Base-by-base conservation (phyloP, 2,329 filamentous ascomycete genomes). In the Leptodontidium sp. region DNA sequence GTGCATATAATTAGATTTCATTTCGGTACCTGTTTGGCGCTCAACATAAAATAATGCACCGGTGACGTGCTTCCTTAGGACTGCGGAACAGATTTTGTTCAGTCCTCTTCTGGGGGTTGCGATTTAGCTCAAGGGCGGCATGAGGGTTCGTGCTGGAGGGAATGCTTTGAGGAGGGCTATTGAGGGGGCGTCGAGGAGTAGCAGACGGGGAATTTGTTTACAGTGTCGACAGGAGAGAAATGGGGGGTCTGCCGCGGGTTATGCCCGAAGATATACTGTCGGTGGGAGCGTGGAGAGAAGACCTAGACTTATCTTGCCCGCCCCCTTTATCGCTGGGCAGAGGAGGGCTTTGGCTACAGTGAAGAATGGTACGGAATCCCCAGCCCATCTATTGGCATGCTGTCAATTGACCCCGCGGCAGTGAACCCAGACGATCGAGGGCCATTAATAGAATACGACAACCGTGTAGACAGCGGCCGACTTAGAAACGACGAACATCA, bases 401-500 rank as follows among this genome's bases (percentile, higher is more conserved):
- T 11, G 17, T 21, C 14, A 38, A 61, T 32, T 66, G 17, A 53
- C 26, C 24, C 4, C 32, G 50, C 29, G 32, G 12, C 49, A 77
- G 76, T 68, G 9, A 76, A 78, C 53, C 70, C 57, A 12, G 74
- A 77, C 50, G 74, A 77, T 69, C 69, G 65, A 52, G 94, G 94
- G 0, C 96, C 96, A 2, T 86, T 98, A 77, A 87, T 90, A 72
- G 95, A 98, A 80, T 99, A 99, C 80, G 91, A 98, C 79, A 85
- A 86, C 69, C 88, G 95, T 58, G 94, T 99, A 9, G 84, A 89
- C 58, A 82, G 85, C 53, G 93, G 94, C 12, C 84, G 88, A 61
- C 80, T 99, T 72, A 87, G 91, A 72, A 93, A 98, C 79, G 96
- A 99, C 79, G 89, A 93, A 72, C 93, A 98, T 81, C 96, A 99